A percentile compares a stretch with the other conserved stretches of the same genome.
Evolutionary conservation across 495 filamentous ascomycete genomes (phyloP).

Genomic region (Sporormia fimetaria): DNA sequence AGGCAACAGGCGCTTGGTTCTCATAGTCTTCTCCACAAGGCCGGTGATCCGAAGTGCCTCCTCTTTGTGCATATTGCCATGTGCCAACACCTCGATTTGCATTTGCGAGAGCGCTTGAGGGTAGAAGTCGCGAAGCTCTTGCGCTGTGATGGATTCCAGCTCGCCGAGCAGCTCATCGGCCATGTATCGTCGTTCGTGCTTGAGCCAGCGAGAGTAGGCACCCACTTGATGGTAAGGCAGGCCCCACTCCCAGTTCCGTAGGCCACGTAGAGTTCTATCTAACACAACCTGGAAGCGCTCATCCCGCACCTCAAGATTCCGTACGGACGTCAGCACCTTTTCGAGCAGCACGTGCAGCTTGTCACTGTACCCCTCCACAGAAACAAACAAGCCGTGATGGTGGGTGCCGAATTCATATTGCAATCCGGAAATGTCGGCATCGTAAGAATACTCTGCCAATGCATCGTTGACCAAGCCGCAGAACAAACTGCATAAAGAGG

Average conservation of each 20-base stretch:
- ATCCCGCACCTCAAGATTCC: conserved; percentile 66
- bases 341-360: conserved; percentile 86
- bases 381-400: conserved; percentile 62
- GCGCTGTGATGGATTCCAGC: conserved; percentile 57
- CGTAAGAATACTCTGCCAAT: conserved; percentile 89
- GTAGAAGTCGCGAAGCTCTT: conserved; percentile 66
- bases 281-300: conserved; percentile 88
- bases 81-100: conserved; percentile 77
- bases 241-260: conserved; percentile 75
- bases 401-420: conserved; percentile 67
- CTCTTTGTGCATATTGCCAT: conserved; percentile 93
- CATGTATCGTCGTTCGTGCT: conserved; percentile 61
- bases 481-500: conserved; percentile 69
- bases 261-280: conserved; percentile 62
- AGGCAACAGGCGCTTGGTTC: conserved; percentile 60
- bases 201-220: conserved; percentile 73
- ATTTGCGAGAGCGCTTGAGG: conserved; percentile 70
- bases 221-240: conserved; percentile 84
- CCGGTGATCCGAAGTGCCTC: conserved; percentile 81
- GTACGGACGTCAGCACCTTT: conserved; percentile 79
- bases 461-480: conserved; percentile 82
- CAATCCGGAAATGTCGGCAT: conserved; percentile 86
- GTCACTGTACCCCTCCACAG: conserved; percentile 86
- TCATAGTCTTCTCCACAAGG: conserved; percentile 67
- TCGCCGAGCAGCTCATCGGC: conserved; percentile 74